Base-by-base conservation (phyloP, 306 rosid genomes). In the Vachellia collinsii region DNA sequence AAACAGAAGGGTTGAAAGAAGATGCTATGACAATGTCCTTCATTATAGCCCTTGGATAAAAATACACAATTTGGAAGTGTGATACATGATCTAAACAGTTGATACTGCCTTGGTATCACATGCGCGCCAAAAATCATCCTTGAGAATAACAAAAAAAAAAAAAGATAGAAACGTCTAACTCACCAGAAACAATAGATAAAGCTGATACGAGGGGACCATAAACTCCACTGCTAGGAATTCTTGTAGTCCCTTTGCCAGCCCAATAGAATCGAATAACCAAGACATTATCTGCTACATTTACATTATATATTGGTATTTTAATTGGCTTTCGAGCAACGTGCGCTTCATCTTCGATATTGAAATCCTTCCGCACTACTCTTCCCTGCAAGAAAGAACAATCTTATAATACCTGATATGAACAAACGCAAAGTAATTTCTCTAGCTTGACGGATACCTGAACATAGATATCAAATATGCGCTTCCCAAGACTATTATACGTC, bases 201-300 rank as follows among this genome's bases (percentile, higher is more conserved):
- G 90, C 91, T 75, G 91, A 88, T 81, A 92, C 78, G 44, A 92
- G 90, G 74, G 94, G 89, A 77, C 97, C 97, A 84, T 92, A 90
- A 20, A 34, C 82, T 77, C 90, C 91, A 74, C 64, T 4, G 43
- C 1, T 37, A 38, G 97, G 94, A 67, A 70, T 36, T 71, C 78
- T 82, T 67, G 84, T 81, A 62, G 92, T 92, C 54, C 97, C 97
- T 74, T 88, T 90, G 69, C 91, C 92, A 65, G 94, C 89, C 92
- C 92, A 92, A 62, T 87, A 83, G 43, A 92, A 88, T 36, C 83
- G 92, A 38, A 89, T 83, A 83, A 84, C 85, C 69, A 89, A 22
- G 78, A 66, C 77, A 77, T 71, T 80, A 47, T 81, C 71, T 3
- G 70, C 74, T 20, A 87, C 88, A 63, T 46, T 65, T 17, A 88